Percentiles rank a stretch among this genome's conserved stretches.
These are phyloP conservation scores for Saturnispora halmiae DNA, from an alignment of 805 yeast genomes.

Conservation along the genomic window DNA sequence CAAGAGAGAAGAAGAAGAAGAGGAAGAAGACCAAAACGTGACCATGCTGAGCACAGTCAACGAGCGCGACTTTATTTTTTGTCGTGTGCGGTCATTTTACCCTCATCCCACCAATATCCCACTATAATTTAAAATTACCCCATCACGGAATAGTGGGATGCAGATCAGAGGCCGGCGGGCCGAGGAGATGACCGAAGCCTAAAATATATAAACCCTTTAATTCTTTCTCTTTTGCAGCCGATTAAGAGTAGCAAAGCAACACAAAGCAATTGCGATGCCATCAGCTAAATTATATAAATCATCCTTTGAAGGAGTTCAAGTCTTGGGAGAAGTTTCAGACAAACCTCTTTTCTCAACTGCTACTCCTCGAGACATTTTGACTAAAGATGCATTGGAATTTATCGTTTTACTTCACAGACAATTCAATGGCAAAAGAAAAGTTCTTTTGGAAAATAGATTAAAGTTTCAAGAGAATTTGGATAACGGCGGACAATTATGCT, in stretches of 20 bases:
- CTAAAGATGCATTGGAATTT: slow-evolving; percentile 54
- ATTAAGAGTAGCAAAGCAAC: not conserved
- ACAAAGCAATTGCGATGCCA: not conserved
- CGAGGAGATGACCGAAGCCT: not conserved
- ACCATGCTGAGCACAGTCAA: slow-evolving; percentile 53
- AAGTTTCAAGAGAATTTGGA: slow-evolving; percentile 53
- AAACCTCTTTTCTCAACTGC: slow-evolving; percentile 30
- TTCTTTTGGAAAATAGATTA: slow-evolving; percentile 53
- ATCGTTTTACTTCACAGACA: slow-evolving; percentile 66
- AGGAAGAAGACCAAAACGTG: too few species aligned
- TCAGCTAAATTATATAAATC: slow-evolving; percentile 22
- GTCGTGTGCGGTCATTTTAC: slow-evolving; percentile 41
- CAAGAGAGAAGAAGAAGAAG: slow-evolving; percentile 20
- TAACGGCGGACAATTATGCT: slow-evolving; percentile 51
- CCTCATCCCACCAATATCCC: too few species aligned
- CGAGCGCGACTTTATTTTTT: slow-evolving; percentile 74
- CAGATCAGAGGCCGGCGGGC: not conserved
- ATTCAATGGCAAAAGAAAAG: slow-evolving; percentile 53
- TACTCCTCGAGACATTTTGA: slow-evolving; percentile 45
- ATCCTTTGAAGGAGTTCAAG: slow-evolving; percentile 41
- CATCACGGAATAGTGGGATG: too few species aligned
- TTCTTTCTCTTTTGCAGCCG: too few species aligned
- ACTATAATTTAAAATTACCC: too few species aligned
- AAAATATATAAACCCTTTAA: not conserved
- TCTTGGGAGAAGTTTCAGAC: slow-evolving; percentile 39